These are phyloP conservation scores for Golubevia sp. DNA, from an alignment of 1,284 basidiomycete species.

Conservation along the genomic window DNA sequence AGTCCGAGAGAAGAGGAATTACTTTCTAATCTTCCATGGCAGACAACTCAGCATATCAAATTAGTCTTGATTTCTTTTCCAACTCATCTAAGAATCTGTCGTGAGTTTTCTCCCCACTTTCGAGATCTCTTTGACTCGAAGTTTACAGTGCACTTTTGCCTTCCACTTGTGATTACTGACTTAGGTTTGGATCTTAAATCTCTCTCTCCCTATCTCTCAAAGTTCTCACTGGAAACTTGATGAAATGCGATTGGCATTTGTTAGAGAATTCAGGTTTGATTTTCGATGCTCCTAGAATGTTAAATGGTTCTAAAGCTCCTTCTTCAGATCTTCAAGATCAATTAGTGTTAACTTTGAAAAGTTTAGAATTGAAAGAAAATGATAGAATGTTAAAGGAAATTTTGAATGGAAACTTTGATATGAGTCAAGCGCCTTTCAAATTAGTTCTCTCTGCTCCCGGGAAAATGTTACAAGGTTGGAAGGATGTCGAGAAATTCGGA, in stretches of 20 bases:
- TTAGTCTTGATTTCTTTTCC: not conserved
- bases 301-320: not conserved
- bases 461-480: constrained; percentile 28
- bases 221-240: constrained; percentile 46
- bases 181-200: too few relatives aligned
- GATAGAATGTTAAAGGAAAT: not conserved
- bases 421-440: not conserved
- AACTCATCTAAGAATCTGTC: not conserved
- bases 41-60: not conserved
- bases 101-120: not conserved
- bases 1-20: not conserved
- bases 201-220: constrained; percentile 29
- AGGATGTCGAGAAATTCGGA: constrained; percentile 35
- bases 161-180: too few relatives aligned
- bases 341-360: not conserved
- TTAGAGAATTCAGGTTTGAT: constrained; percentile 43
- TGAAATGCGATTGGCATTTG: constrained; percentile 46
- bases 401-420: not conserved
- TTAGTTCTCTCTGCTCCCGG: constrained; percentile 1
- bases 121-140: constrained; percentile 30
- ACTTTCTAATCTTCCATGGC: not conserved
- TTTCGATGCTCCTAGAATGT: constrained; percentile 2
- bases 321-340: not conserved
- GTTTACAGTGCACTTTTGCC: constrained; percentile 41
- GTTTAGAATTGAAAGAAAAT: not conserved